Percentiles rank a stretch among this genome's conserved stretches.
phyloP scores from a whole-genome alignment of 768 basidiomycete species.

The Punctularia strigosozonata region DNA sequence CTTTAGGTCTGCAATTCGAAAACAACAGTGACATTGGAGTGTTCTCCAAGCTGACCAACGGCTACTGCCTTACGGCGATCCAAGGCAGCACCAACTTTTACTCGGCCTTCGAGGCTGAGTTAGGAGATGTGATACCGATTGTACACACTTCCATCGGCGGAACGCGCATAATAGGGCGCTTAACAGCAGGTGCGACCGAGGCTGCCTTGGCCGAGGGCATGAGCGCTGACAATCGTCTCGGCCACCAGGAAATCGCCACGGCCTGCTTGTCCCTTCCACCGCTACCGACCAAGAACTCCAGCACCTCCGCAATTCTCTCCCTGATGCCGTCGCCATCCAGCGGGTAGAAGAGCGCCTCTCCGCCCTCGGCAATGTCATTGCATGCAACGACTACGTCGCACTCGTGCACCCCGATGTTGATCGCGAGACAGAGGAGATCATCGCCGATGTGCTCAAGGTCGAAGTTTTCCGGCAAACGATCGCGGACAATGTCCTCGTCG shows the following conservation, averaged over 20 bases:
- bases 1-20: conserved; percentile 82
- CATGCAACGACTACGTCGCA: conserved; percentile 97
- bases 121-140: conserved; percentile 88
- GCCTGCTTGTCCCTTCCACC: conserved; percentile 88
- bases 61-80: conserved; percentile 90
- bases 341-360: conserved; percentile 95
- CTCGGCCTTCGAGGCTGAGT: conserved; percentile 92
- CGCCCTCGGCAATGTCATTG: conserved; percentile 96
- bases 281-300: conserved; percentile 98
- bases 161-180: conserved; percentile 84
- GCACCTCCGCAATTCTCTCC: conserved; percentile 91
- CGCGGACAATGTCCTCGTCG: conserved; percentile 94
- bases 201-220: too few species aligned
- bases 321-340: conserved; percentile 88
- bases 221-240: too few species aligned
- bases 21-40: conserved; percentile 94
- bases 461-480: conserved; percentile 98
- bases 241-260: conserved; percentile 79
- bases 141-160: conserved; percentile 94
- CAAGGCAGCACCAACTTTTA: conserved; percentile 97
- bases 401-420: conserved; percentile 98
- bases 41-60: conserved; percentile 95
- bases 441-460: conserved; percentile 97
- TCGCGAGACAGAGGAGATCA: conserved; percentile 98
- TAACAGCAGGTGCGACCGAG: conserved; percentile 82